Conservation (phyloP, 495 filamentous ascomycete genomes). For the Sporormia fimetaria region DNA sequence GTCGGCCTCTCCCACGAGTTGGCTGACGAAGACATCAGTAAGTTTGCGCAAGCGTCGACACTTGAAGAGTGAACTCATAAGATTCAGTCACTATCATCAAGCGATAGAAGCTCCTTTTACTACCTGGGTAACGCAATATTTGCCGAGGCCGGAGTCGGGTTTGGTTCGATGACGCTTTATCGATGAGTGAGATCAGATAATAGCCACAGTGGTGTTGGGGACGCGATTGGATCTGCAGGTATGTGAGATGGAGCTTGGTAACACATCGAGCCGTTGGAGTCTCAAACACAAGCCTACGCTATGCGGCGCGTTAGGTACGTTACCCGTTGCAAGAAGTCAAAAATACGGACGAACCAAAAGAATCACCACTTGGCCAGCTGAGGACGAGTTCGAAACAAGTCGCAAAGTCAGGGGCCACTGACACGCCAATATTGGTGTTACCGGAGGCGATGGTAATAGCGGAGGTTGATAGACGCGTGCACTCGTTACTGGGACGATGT, state of each 20-base stretch:
- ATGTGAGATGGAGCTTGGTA: slow-evolving; percentile 17
- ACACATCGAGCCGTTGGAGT: slow-evolving; percentile 15
- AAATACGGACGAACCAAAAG: too few species aligned
- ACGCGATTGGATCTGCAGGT: slow-evolving; percentile 10
- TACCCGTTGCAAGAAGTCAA: too few species aligned
- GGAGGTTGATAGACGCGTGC: slow-evolving; percentile 7
- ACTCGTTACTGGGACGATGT: slow-evolving; percentile 25
- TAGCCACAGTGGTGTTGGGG: slow-evolving; percentile 12
- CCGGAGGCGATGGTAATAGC: neutral
- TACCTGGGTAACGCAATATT: too few species aligned
- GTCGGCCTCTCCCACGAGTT: slow-evolving; percentile 88
- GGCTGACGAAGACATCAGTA: slow-evolving; percentile 94
- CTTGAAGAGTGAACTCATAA: too few species aligned
- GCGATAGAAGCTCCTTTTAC: slow-evolving; percentile 46
- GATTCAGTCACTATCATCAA: slow-evolving; percentile 83
- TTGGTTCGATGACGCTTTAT: slow-evolving; percentile 18
- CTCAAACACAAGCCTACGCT: slow-evolving; percentile 21
- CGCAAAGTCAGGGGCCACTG: slow-evolving; percentile 4
- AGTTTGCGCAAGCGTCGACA: too few species aligned
- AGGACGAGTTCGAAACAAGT: slow-evolving; percentile 1
- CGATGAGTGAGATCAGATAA: too few species aligned
- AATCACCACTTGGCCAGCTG: too few species aligned
- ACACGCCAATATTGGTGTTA: neutral
- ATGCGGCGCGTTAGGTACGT: too few species aligned
- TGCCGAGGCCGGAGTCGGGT: too few species aligned